These are phyloP conservation scores for Paramyrothecium roridum DNA, from an alignment of 2,329 filamentous ascomycete genomes.

Conservation along the genomic window DNA sequence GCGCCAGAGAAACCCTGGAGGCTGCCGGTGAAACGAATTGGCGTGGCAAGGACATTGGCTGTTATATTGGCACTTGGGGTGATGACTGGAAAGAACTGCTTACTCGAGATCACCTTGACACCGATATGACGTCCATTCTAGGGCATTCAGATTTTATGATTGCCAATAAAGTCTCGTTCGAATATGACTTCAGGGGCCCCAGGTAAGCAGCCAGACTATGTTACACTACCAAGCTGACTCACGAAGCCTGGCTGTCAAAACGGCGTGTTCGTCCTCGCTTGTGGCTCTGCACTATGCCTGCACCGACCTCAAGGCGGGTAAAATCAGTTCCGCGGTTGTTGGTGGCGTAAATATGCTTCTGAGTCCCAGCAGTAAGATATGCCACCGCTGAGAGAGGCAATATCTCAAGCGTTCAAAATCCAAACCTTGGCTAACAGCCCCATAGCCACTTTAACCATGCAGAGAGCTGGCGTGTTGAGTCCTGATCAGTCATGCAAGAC, in stretches of 20 bases:
- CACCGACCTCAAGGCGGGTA: conserved; percentile 14
- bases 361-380: conserved; percentile 8
- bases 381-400: too few species aligned
- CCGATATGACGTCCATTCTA: conserved; percentile 11
- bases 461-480: conserved; percentile 5
- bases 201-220: conserved; percentile 14
- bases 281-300: conserved; percentile 22
- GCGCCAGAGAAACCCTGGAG: conserved; percentile 11
- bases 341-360: conserved; percentile 12
- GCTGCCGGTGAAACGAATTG: conserved; percentile 4
- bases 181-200: conserved; percentile 23
- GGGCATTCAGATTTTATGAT: conserved; percentile 12
- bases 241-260: conserved; percentile 24
- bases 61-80: conserved; percentile 2
- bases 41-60: neutral
- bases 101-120: neutral
- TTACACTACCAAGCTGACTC: too few species aligned
- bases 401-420: too few species aligned
- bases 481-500: conserved; percentile 21
- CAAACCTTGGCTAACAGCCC: conserved; percentile 9
- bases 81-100: conserved; percentile 3
- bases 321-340: conserved; percentile 17
- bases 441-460: conserved; percentile 8
- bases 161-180: conserved; percentile 23
- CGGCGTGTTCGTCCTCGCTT: conserved; percentile 27